Base-by-base conservation (phyloP, 345 rosid species). In the Erucastrum elatum region DNA sequence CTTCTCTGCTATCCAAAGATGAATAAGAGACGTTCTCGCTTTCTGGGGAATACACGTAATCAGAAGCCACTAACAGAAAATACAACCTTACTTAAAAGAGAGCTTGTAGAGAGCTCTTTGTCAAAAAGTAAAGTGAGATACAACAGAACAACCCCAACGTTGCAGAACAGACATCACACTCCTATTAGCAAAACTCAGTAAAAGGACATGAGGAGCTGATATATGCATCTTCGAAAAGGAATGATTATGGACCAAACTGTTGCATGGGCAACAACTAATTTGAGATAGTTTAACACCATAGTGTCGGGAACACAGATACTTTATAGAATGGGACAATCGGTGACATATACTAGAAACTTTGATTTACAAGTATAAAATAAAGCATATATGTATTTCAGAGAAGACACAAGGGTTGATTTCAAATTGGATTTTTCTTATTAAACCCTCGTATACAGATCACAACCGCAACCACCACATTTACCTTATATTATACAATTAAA, bases 391-490 rank as follows among this genome's bases (percentile, higher is more conserved):
- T 39, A 12, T 41, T 34, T 31, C 21, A 11, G 6, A 74, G 63
- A 68, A 56, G 34, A 55, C 31, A 60, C 64, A 31, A 80, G 9
- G 68, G 46, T 65, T 70, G 68, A 51, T 75, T 72, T 56, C 68
- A 86, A 86, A 60, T 27, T 37, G 44, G 62, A 71, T 56, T 46
- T 53, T 78, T 86, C 80, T 82, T 87, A 89, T 88, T 85, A 80
- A 86, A 63, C 82, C 81, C 81, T 76, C 82, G 69, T 76, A 33
- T 78, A 81, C 77, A 87, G 85, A 85, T 79, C 74, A 86, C 85
- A 85, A 84, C 65, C 65, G 41, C 58, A 73, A 72, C 49, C 79
- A 63, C 16, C 41, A 62, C 29, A 51, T 10, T 34, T 64, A 29
- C 39, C 67, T 61, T 81, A 62, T 84, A 37, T 82, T 51, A 75